Evolutionary conservation across 2,329 filamentous ascomycete species (phyloP).

Genomic region (Diaporthe helianthi): DNA sequence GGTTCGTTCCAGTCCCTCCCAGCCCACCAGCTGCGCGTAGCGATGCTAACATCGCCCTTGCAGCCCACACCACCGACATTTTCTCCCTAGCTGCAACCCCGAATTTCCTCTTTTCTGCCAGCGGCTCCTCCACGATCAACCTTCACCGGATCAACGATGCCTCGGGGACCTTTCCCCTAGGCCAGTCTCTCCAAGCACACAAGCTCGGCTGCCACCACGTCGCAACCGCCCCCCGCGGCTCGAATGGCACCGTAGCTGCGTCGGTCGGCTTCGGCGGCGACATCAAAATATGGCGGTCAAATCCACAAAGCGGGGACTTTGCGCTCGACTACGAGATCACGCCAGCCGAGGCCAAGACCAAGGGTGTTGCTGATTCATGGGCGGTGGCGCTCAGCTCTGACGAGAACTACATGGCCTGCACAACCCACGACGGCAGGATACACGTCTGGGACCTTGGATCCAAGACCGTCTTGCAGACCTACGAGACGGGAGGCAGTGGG

Average conservation of each 20-base stretch:
- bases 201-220: constrained; percentile 92
- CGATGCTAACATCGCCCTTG: constrained; percentile 23
- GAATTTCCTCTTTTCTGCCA: constrained; percentile 79
- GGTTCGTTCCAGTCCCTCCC: constrained; percentile 56
- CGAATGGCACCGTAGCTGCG: constrained; percentile 74
- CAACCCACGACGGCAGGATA: constrained; percentile 85
- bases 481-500: constrained; percentile 69
- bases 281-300: constrained; percentile 79
- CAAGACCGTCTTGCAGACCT: constrained; percentile 66
- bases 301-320: constrained; percentile 67
- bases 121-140: constrained; percentile 82
- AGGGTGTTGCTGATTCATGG: constrained; percentile 73
- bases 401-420: constrained; percentile 84
- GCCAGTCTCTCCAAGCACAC: constrained; percentile 84
- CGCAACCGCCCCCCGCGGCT: constrained; percentile 61
- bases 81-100: constrained; percentile 82
- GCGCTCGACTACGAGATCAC: constrained; percentile 54
- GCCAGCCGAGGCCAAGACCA: constrained; percentile 39
- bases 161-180: constrained; percentile 69
- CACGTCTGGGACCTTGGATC: constrained; percentile 81
- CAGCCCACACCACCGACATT: constrained; percentile 84
- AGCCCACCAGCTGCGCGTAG: constrained; percentile 42
- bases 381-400: constrained; percentile 85
- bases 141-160: constrained; percentile 77
- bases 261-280: constrained; percentile 91